Evolutionary conservation across 345 rosid genomes (phyloP).

Genomic region (Eucalyptus pauciflora): DNA sequence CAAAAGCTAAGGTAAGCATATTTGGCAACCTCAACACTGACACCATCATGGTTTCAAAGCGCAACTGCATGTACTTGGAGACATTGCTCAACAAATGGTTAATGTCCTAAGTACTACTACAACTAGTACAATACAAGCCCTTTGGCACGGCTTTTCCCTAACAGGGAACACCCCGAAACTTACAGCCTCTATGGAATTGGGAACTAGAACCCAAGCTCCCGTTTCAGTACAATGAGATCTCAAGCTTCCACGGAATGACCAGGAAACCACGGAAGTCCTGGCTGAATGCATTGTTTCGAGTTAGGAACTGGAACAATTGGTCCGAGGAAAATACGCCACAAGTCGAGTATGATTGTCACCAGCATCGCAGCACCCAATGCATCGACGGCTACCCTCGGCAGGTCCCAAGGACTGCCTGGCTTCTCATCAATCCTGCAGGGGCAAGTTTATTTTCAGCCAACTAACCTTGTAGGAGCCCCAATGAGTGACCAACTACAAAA

Average conservation of each 20-base stretch:
- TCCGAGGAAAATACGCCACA: slow-evolving; percentile 93
- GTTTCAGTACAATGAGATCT: background rate
- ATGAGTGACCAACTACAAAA: background rate
- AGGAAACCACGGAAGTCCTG: slow-evolving; percentile 81
- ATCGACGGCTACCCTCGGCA: slow-evolving; percentile 79
- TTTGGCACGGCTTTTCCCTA: background rate
- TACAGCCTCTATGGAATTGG: background rate
- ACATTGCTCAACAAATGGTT: background rate
- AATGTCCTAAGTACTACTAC: background rate
- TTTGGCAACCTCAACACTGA: background rate
- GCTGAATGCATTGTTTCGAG: slow-evolving; percentile 44
- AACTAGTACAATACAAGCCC: background rate
- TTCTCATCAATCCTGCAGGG: slow-evolving; percentile 80
- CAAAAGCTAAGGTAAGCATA: background rate
- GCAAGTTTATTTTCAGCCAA: background rate
- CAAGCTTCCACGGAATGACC: slow-evolving; percentile 15
- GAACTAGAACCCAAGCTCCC: background rate
- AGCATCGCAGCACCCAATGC: slow-evolving; percentile 96
- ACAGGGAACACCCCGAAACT: background rate
- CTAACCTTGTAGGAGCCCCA: background rate
- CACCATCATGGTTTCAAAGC: background rate
- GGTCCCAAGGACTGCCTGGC: slow-evolving; percentile 69
- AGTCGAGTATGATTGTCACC: slow-evolving; percentile 86
- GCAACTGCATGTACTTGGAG: background rate
- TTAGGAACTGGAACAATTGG: slow-evolving; percentile 60